Evolutionary conservation across 129 eudicot species (phyloP).

Genomic region (Flaveria sonorensis): DNA sequence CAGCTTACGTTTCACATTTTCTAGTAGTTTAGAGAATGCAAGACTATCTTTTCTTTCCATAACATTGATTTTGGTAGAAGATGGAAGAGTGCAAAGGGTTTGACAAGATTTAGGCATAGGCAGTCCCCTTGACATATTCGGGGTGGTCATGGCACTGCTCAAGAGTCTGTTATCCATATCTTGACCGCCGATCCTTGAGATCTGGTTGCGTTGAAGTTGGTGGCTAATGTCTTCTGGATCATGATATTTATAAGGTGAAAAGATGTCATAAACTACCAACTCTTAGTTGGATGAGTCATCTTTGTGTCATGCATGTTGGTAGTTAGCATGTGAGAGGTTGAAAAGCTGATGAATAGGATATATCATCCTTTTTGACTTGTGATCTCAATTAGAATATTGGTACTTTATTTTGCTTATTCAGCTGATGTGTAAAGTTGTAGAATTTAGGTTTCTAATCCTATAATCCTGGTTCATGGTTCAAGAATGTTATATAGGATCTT

Average conservation of each 20-base stretch:
- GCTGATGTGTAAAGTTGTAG: background rate
- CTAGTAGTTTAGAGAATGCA: slow-evolving; percentile 20
- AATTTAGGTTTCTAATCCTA: background rate
- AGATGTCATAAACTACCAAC: background rate
- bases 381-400: background rate
- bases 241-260: slow-evolving; percentile 23
- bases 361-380: background rate
- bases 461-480: background rate
- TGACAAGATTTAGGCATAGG: slow-evolving; percentile 24
- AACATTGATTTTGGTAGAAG: slow-evolving; percentile 1
- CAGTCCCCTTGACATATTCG: slow-evolving; percentile 23
- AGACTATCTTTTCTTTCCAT: slow-evolving; percentile 12
- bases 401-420: background rate
- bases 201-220: background rate
- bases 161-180: slow-evolving; percentile 28
- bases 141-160: slow-evolving; percentile 4
- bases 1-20: slow-evolving; percentile 41
- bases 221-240: background rate
- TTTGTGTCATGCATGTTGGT: slow-evolving; percentile 16
- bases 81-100: slow-evolving; percentile 13
- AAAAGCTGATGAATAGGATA: background rate
- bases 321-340: background rate
- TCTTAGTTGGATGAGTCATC: slow-evolving; percentile 44
- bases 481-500: background rate
- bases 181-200: background rate